Percentiles rank a stretch among this genome's conserved stretches.
Evolutionary conservation across 164 flowering plant genomes (phyloP).

Genomic region (Sedum album): DNA sequence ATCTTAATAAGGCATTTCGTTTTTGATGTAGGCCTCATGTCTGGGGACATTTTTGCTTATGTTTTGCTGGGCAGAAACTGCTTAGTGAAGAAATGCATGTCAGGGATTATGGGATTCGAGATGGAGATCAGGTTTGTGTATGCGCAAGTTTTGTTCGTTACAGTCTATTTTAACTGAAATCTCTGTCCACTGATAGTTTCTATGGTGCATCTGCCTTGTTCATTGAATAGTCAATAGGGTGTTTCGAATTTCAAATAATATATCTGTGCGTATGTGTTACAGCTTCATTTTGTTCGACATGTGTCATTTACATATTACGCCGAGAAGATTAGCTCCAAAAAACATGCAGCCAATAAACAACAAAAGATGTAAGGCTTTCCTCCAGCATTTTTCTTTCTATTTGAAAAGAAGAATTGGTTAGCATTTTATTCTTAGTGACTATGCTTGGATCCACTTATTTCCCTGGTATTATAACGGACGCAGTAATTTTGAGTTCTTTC

Average conservation of each 20-base stretch:
- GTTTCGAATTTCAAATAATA: not conserved
- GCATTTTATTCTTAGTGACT: not conserved
- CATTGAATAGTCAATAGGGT: not conserved
- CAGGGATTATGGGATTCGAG: constrained; percentile 44
- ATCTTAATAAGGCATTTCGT: not conserved
- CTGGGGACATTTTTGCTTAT: constrained; percentile 86
- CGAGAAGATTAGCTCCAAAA: constrained; percentile 20
- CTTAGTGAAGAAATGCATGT: constrained; percentile 35
- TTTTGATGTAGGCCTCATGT: constrained; percentile 55
- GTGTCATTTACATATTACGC: constrained; percentile 22
- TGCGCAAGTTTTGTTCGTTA: not conserved
- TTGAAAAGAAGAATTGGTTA: not conserved
- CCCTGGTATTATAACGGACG: not conserved
- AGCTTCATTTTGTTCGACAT: constrained; percentile 51
- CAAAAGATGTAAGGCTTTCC: constrained; percentile 24
- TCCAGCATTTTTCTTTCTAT: not conserved
- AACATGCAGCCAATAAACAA: constrained; percentile 11
- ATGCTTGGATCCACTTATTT: not conserved
- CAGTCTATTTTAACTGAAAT: too few species aligned
- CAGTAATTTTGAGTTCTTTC: not conserved
- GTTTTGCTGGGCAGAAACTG: constrained; percentile 51
- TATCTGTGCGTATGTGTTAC: constrained; percentile 2
- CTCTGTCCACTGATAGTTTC: too few species aligned
- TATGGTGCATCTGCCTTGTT: too few species aligned
- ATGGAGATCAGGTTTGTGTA: constrained; percentile 77